Evolutionary conservation across 345 rosid genomes (phyloP).

Genomic region (Linum tenue): DNA sequence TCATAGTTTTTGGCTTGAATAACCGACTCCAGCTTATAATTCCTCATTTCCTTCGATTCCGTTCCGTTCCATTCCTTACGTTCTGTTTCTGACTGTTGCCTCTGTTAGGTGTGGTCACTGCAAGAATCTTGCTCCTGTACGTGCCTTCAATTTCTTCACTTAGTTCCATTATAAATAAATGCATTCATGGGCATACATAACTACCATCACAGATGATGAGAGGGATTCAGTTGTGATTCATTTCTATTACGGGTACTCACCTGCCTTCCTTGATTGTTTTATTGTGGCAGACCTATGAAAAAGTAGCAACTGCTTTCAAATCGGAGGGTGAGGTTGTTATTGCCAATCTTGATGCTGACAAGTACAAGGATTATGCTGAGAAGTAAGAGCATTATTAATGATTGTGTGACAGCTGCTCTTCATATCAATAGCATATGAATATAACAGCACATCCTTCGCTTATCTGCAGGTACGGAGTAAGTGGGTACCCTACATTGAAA

Average conservation of each 20-base stretch:
- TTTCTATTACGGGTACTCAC: conserved; percentile 4
- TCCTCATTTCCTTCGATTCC: neutral
- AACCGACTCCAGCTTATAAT: neutral
- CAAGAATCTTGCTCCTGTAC: conserved; percentile 93
- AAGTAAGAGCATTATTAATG: conserved; percentile 41
- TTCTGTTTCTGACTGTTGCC: conserved; percentile 14
- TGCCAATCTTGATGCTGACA: conserved; percentile 93
- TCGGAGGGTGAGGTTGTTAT: conserved; percentile 70
- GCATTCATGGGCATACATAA: neutral
- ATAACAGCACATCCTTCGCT: conserved; percentile 1
- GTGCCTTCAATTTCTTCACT: conserved; percentile 14
- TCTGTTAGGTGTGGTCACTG: conserved; percentile 96
- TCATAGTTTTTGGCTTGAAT: neutral
- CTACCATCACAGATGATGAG: no score
- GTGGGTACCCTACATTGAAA: conserved; percentile 86
- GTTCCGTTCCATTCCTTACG: neutral
- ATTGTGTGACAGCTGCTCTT: neutral
- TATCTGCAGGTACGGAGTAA: conserved; percentile 62
- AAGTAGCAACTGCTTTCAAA: conserved; percentile 78
- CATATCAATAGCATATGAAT: neutral
- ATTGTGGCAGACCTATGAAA: conserved; percentile 58
- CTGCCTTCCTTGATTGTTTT: conserved; percentile 2
- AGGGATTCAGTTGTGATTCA: no score
- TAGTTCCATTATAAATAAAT: neutral
- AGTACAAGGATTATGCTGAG: conserved; percentile 61